These are phyloP conservation scores for Apiospora hydei DNA, from an alignment of 2,329 filamentous ascomycete species.

Conservation along the genomic window DNA sequence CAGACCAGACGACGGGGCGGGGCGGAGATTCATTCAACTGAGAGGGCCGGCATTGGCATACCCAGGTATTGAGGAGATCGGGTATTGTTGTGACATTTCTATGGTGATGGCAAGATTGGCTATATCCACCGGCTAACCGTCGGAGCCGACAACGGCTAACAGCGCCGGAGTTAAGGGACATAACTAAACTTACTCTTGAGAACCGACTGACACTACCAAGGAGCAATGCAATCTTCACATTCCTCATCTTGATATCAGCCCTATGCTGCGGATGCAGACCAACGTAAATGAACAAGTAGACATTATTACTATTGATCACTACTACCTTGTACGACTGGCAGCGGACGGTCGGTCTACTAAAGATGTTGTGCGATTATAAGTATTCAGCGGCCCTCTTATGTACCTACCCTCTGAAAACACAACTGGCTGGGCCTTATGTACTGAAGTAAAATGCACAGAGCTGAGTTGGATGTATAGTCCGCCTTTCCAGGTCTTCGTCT, in stretches of 20 bases:
- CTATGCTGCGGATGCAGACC: neutral
- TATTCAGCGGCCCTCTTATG: neutral
- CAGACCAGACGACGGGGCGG: neutral
- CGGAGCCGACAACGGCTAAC: slow-evolving; percentile 19
- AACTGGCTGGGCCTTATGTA: neutral
- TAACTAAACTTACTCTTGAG: neutral
- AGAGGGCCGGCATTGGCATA: neutral
- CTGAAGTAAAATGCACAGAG: neutral
- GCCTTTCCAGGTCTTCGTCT: neutral
- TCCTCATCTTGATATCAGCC: neutral
- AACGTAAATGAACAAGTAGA: neutral
- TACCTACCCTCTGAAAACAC: neutral
- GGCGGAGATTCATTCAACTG: neutral
- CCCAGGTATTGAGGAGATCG: neutral
- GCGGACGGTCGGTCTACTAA: neutral
- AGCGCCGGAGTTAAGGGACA: neutral
- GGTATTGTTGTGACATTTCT: neutral
- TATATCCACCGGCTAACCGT: slow-evolving; percentile 15
- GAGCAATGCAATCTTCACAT: neutral
- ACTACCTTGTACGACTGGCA: no score
- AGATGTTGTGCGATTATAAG: neutral
- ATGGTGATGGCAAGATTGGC: neutral
- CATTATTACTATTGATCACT: neutral
- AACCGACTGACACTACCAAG: neutral
- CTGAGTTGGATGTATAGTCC: neutral